Evolutionary conservation across 169 alveolate genomes (phyloP).

Genomic region (Plasmodium sp.): DNA sequence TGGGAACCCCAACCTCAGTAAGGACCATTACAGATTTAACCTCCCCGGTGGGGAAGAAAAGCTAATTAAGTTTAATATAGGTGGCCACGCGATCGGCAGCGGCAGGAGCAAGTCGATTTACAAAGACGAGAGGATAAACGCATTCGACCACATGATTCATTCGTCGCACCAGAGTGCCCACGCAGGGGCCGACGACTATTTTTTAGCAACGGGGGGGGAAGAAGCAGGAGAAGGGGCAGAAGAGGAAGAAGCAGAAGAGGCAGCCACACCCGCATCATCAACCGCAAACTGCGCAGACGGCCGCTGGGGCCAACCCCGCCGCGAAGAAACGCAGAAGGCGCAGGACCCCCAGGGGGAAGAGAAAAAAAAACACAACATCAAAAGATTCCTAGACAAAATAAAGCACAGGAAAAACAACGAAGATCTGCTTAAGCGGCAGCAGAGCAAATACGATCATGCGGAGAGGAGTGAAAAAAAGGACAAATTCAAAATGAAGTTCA

Average conservation of each 20-base stretch:
- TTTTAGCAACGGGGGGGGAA: background rate
- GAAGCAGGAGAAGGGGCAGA: background rate
- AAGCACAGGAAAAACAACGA: slow-evolving; percentile 49
- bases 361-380: slow-evolving; percentile 44
- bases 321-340: background rate
- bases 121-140: slow-evolving; percentile 7
- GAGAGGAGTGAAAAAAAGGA: slow-evolving; percentile 44
- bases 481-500: slow-evolving; percentile 39
- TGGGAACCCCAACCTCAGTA: background rate
- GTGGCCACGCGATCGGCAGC: background rate
- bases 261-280: background rate
- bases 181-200: background rate
- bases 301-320: background rate
- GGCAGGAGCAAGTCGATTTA: background rate
- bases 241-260: background rate
- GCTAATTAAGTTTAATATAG: background rate
- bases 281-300: background rate
- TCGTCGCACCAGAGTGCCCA: background rate
- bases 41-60: background rate
- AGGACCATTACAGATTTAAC: background rate
- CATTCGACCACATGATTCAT: background rate
- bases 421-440: slow-evolving; percentile 25
- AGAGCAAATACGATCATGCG: slow-evolving; percentile 9
- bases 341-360: slow-evolving; percentile 30
- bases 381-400: slow-evolving; percentile 60